A percentile compares a stretch with the other conserved stretches of the same genome.
Conservation (phyloP, 345 rosid species). For the Cardamine occulta region DNA sequence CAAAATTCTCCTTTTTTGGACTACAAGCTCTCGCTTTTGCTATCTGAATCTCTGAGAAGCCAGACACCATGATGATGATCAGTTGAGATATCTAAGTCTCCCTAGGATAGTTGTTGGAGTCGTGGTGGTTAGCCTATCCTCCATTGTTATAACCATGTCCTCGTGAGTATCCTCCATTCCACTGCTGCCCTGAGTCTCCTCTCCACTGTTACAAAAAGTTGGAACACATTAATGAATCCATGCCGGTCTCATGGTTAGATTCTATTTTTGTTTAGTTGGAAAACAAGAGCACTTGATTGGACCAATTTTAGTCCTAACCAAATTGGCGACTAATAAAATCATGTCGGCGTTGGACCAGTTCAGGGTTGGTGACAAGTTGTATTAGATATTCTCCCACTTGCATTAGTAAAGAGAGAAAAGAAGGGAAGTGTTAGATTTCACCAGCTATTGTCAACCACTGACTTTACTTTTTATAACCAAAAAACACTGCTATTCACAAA, state of each 20-base stretch:
- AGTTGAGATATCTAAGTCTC: conserved; percentile 24
- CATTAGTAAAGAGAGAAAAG: neutral
- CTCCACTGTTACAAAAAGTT: conserved; percentile 66
- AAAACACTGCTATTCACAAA: neutral
- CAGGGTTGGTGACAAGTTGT: conserved; percentile 35
- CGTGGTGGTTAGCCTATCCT: conserved; percentile 54
- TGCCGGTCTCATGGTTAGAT: neutral
- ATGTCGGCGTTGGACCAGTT: conserved; percentile 9
- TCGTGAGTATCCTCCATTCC: conserved; percentile 75
- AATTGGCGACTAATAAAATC: neutral
- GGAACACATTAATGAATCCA: neutral
- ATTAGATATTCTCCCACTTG: conserved; percentile 33
- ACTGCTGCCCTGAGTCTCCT: conserved; percentile 64
- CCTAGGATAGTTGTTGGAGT: conserved; percentile 33
- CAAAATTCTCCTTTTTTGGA: conserved; percentile 32
- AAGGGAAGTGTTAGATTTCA: conserved; percentile 22
- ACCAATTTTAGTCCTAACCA: neutral
- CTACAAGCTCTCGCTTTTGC: conserved; percentile 34
- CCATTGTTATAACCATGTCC: conserved; percentile 71
- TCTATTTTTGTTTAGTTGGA: conserved; percentile 8
- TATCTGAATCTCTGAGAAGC: conserved; percentile 13
- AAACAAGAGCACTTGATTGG: conserved; percentile 5
- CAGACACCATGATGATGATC: conserved; percentile 15
- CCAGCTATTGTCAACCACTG: too few relatives aligned
- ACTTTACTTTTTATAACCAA: conserved; percentile 7